Evolutionary conservation across 2,329 filamentous ascomycete genomes (phyloP).

Genomic region (Aspergillus sojae): DNA sequence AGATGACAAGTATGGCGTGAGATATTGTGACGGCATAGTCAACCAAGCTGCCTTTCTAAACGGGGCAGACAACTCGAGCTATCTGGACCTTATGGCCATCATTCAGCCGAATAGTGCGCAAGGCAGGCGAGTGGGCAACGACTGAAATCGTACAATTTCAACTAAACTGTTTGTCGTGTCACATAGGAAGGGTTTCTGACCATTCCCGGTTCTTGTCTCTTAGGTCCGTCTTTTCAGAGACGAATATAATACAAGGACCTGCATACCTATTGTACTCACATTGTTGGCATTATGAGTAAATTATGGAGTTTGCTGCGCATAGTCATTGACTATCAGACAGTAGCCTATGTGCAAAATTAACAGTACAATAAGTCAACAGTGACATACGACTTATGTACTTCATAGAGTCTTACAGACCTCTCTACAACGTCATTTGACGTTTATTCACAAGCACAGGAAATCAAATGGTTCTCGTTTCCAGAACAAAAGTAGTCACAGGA

Average conservation of each 20-base stretch:
- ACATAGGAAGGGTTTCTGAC: too few relatives aligned
- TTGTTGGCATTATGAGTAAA: too few relatives aligned
- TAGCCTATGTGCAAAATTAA: too few relatives aligned
- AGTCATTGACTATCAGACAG: too few relatives aligned
- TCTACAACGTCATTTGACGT: background rate
- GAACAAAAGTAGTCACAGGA: background rate
- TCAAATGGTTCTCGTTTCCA: background rate
- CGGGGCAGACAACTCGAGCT: background rate
- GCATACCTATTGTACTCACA: too few relatives aligned
- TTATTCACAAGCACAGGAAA: background rate
- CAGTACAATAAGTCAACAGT: background rate
- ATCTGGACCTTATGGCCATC: background rate
- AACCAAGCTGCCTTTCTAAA: background rate
- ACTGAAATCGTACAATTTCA: too few relatives aligned
- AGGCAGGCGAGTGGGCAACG: background rate
- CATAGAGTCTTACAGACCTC: background rate
- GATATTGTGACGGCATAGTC: background rate
- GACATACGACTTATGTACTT: background rate
- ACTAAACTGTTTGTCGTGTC: too few relatives aligned
- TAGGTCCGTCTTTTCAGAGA: too few relatives aligned
- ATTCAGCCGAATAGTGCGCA: rapidly evolving
- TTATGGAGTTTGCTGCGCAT: too few relatives aligned
- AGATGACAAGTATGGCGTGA: background rate
- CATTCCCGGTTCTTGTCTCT: too few relatives aligned
- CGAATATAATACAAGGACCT: too few relatives aligned